A percentile compares a stretch with the other conserved stretches of the same genome.
phyloP scores from a whole-genome alignment of 768 basidiomycete genomes.

The Artomyces pyxidatus region DNA sequence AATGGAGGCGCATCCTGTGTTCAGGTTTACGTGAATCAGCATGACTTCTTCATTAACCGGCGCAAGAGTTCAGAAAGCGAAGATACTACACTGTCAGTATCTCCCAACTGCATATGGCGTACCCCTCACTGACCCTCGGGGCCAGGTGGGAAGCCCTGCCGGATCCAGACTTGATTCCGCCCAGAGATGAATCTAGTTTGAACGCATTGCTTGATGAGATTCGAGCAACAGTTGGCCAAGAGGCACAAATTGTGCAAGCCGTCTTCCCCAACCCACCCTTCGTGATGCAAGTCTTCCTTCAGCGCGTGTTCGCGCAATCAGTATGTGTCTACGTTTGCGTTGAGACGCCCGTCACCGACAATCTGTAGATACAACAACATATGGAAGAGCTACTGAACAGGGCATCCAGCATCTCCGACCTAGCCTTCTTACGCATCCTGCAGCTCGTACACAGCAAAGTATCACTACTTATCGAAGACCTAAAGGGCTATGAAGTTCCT shows the following conservation, averaged over 20 bases:
- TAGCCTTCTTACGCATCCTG: conserved; percentile 85
- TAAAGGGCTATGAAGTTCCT: conserved; percentile 85
- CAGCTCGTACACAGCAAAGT: conserved; percentile 81
- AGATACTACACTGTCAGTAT: conserved; percentile 47
- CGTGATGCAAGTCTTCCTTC: conserved; percentile 97
- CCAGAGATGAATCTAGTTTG: conserved; percentile 73
- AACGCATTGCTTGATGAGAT: conserved; percentile 81
- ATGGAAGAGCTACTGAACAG: conserved; percentile 82
- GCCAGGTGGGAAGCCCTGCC: conserved; percentile 74
- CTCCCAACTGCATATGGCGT: neutral
- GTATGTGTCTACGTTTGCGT: conserved; percentile 37
- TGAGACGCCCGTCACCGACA: neutral
- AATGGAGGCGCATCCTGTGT: conserved; percentile 96
- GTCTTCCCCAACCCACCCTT: conserved; percentile 95
- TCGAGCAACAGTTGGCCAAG: conserved; percentile 83
- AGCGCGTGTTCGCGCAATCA: conserved; percentile 95
- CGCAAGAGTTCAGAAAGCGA: conserved; percentile 50
- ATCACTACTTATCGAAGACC: conserved; percentile 75
- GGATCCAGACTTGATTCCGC: conserved; percentile 70
- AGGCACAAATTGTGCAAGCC: conserved; percentile 96
- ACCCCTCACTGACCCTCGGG: neutral
- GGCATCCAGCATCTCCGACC: conserved; percentile 68
- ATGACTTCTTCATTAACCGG: conserved; percentile 98
- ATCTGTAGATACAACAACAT: conserved; percentile 85
- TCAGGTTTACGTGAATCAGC: conserved; percentile 98